Percentiles rank a stretch among this genome's conserved stretches.
These are phyloP conservation scores for Verruconis gallopava DNA, from an alignment of 2,329 filamentous ascomycete species.

Conservation along the genomic window DNA sequence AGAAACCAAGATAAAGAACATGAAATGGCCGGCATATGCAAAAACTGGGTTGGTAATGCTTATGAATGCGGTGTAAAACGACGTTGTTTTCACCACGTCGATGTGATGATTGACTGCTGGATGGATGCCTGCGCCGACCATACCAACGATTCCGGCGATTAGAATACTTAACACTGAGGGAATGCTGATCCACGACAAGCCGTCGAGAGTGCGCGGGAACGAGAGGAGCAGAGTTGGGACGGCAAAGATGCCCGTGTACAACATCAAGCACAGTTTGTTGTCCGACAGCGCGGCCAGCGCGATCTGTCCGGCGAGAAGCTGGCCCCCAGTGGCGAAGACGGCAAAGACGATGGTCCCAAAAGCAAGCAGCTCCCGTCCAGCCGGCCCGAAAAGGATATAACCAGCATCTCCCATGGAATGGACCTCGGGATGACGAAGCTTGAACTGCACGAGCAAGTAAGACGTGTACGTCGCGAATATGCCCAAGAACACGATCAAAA, in stretches of 20 bases:
- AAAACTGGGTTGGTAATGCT: conserved; percentile 50
- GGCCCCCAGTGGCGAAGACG: conserved; percentile 11
- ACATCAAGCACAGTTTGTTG: conserved; percentile 35
- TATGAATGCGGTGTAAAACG: conserved; percentile 1
- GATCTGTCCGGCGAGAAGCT: conserved; percentile 30
- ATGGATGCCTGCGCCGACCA: conserved; percentile 49
- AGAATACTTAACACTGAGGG: conserved; percentile 35
- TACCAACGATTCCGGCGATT: conserved; percentile 43
- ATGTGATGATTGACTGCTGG: conserved; percentile 18
- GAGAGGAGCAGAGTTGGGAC: conserved; percentile 34
- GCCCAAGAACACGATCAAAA: conserved; percentile 11
- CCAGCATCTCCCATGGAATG: conserved; percentile 13
- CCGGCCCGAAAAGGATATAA: conserved; percentile 9
- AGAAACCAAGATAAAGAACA: conserved; percentile 53
- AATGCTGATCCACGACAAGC: conserved; percentile 36
- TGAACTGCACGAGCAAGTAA: conserved; percentile 11
- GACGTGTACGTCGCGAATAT: conserved; percentile 21
- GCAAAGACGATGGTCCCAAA: conserved; percentile 10
- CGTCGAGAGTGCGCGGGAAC: conserved; percentile 37
- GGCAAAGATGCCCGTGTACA: conserved; percentile 39
- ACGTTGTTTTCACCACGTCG: conserved; percentile 24
- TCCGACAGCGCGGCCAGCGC: conserved; percentile 35
- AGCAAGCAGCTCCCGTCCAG: conserved; percentile 10
- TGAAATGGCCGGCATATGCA: conserved; percentile 52
- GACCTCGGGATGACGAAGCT: conserved; percentile 21